Evolutionary conservation across 495 filamentous ascomycete genomes (phyloP).

Genomic region (Penicillium chermesinum): DNA sequence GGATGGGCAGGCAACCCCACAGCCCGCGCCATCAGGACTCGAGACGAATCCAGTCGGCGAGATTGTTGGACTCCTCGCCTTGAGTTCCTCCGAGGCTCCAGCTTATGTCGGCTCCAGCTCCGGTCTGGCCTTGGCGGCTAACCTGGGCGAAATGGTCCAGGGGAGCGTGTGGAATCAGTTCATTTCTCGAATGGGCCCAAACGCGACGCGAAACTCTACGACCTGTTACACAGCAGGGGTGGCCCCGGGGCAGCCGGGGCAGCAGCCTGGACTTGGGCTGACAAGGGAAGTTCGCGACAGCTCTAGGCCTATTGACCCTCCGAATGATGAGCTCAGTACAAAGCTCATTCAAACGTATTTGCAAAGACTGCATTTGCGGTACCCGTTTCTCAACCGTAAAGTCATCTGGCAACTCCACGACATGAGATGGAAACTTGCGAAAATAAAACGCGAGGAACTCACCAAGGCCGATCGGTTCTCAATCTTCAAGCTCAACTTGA

Average conservation of each 20-base stretch:
- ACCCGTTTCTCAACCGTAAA: slow-evolving; percentile 46
- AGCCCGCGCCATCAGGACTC: slow-evolving; percentile 19
- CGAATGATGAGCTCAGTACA: slow-evolving; percentile 44
- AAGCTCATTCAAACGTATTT: slow-evolving; percentile 45
- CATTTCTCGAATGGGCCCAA: slow-evolving; percentile 31
- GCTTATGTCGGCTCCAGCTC: slow-evolving; percentile 52
- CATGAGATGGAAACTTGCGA: slow-evolving; percentile 38
- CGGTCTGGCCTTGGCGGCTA: slow-evolving; percentile 44
- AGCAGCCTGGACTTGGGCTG: slow-evolving; percentile 1
- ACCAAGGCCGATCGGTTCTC: slow-evolving; percentile 40
- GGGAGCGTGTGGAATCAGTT: slow-evolving; percentile 50
- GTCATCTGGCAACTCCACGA: slow-evolving; percentile 43
- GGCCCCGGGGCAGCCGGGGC: slow-evolving; percentile 3
- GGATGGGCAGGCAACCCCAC: slow-evolving; percentile 19
- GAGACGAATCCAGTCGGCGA: slow-evolving; percentile 46
- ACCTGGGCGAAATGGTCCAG: slow-evolving; percentile 51
- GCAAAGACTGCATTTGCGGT: slow-evolving; percentile 41
- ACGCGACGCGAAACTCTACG: slow-evolving; percentile 8
- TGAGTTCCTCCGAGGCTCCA: slow-evolving; percentile 44
- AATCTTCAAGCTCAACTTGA: slow-evolving; percentile 48
- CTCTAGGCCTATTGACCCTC: slow-evolving; percentile 39
- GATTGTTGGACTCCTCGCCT: slow-evolving; percentile 46
- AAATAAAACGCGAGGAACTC: slow-evolving; percentile 36
- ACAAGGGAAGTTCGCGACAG: slow-evolving; percentile 15
- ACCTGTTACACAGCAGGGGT: slow-evolving; percentile 1